These are phyloP conservation scores for Aureobasidium uvarum DNA, from an alignment of 2,329 filamentous ascomycete species.

Conservation along the genomic window DNA sequence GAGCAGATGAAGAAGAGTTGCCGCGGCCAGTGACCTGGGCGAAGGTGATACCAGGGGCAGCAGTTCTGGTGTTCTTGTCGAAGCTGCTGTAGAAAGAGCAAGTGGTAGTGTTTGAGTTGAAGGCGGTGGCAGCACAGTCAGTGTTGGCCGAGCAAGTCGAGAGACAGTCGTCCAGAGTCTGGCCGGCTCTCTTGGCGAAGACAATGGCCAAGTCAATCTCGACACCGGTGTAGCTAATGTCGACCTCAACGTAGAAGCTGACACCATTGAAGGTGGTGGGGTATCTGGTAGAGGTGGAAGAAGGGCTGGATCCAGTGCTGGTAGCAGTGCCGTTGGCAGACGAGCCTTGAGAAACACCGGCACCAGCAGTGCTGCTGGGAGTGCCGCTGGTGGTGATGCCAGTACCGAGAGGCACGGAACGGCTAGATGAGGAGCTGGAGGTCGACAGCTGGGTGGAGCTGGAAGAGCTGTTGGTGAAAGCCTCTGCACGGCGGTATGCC, in stretches of 20 bases:
- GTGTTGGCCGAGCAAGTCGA: background rate
- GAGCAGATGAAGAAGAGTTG: background rate
- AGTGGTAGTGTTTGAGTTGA: constrained; percentile 1
- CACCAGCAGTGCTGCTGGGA: background rate
- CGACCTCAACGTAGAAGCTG: constrained; percentile 1
- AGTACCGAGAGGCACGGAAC: constrained; percentile 4
- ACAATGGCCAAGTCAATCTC: background rate
- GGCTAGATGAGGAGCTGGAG: background rate
- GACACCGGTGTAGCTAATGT: background rate
- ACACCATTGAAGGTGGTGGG: background rate
- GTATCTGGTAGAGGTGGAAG: background rate
- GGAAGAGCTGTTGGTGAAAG: constrained; percentile 4
- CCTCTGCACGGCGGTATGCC: constrained; percentile 18
- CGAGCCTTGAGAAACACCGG: background rate
- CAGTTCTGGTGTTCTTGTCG: background rate
- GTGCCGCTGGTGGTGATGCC: background rate
- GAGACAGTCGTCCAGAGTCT: constrained; percentile 18
- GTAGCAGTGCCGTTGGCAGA: background rate
- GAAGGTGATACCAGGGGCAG: background rate
- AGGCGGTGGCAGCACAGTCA: constrained; percentile 19
- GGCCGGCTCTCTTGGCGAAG: constrained; percentile 14
- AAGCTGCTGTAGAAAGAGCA: constrained; percentile 20
- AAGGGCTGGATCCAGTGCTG: background rate
- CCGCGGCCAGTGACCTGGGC: constrained; percentile 2
- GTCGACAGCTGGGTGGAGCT: background rate